phyloP scores from a whole-genome alignment of 2,329 filamentous ascomycete genomes.

The Tolypocladium pustulatum region DNA sequence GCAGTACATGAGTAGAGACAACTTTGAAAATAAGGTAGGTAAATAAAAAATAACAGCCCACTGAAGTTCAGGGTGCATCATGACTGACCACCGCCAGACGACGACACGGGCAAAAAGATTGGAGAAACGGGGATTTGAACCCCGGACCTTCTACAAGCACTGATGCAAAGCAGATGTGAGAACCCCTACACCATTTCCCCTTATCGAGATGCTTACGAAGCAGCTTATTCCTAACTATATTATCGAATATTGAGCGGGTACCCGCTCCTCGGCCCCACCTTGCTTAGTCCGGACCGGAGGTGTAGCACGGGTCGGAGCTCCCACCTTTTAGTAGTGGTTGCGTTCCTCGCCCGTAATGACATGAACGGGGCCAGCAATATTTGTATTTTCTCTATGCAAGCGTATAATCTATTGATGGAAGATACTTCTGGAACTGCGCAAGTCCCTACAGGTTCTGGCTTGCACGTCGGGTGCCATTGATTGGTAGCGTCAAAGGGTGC shows the following conservation, averaged over 20 bases:
- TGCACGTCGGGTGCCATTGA: background rate
- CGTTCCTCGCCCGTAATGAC: background rate
- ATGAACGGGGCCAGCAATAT: background rate
- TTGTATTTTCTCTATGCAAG: background rate
- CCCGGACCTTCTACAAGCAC: conserved; percentile 8
- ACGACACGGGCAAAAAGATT: background rate
- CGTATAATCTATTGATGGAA: background rate
- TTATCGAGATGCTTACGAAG: background rate
- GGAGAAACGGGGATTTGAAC: conserved; percentile 11
- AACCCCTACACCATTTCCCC: conserved; percentile 11
- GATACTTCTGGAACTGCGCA: background rate
- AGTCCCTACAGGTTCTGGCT: background rate
- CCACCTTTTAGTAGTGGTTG: background rate
- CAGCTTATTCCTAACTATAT: background rate
- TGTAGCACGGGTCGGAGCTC: background rate
- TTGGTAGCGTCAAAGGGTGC: background rate
- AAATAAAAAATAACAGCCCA: background rate
- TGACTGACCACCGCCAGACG: background rate
- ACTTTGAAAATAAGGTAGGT: no score
- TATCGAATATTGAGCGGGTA: background rate
- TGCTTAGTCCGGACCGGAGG: background rate
- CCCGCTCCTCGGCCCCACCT: background rate
- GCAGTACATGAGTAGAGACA: no score
- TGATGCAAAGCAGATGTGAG: conserved; percentile 10
- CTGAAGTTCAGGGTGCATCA: background rate